Evolutionary conservation across 176 grass and related monocot genomes (phyloP).

Genomic region (Carex cristatella): DNA sequence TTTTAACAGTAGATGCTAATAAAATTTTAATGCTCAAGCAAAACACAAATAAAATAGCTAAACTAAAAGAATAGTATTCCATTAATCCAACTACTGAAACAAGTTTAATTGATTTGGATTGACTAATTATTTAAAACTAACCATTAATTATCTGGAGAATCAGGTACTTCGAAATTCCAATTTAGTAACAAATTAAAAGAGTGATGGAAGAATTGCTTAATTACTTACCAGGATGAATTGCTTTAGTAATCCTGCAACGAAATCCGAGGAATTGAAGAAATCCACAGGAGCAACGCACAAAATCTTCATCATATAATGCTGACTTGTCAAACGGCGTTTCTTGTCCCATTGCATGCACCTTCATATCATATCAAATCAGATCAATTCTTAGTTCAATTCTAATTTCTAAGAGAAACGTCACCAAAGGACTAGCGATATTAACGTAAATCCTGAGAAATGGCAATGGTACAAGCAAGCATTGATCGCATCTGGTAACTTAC

Average conservation of each 20-base stretch:
- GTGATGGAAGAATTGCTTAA: background rate
- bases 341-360: constrained; percentile 6
- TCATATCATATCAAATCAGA: background rate
- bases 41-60: background rate
- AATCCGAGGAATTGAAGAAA: constrained; percentile 22
- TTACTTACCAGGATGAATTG: constrained; percentile 3
- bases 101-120: background rate
- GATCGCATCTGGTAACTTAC: background rate
- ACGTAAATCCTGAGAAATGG: background rate
- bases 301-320: constrained; percentile 8
- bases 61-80: background rate
- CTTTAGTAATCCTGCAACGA: constrained; percentile 5
- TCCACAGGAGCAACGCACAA: background rate
- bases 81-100: background rate
- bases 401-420: background rate
- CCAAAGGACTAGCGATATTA: background rate
- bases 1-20: background rate
- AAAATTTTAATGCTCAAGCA: background rate
- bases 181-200: background rate
- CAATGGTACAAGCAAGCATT: background rate
- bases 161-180: background rate
- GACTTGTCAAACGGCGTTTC: constrained; percentile 6
- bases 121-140: background rate
- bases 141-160: background rate
- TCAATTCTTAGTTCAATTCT: background rate